phyloP scores from a whole-genome alignment of 306 rosid genomes.

The Lotus japonicus region DNA sequence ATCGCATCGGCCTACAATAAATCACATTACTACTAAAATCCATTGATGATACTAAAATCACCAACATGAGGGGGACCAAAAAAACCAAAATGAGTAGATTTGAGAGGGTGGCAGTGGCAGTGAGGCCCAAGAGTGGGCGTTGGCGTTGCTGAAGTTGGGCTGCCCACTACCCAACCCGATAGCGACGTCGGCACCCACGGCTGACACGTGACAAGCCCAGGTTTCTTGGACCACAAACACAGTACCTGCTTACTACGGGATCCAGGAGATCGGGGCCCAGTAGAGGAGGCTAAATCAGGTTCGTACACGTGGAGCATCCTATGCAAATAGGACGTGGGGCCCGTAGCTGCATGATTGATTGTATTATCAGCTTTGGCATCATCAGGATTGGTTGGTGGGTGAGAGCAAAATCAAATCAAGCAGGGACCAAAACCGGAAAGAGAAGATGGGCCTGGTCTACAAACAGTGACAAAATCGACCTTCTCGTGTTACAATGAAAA shows the following conservation, averaged over 20 bases:
- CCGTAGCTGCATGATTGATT: background rate
- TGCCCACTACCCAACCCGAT: slow-evolving; percentile 27
- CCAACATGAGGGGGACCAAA: background rate
- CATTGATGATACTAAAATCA: too few species aligned
- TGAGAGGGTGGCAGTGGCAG: background rate
- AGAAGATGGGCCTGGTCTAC: too few species aligned
- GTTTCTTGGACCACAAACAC: slow-evolving; percentile 39
- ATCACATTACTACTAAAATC: too few species aligned
- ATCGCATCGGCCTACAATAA: too few species aligned
- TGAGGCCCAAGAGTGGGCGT: slow-evolving; percentile 13
- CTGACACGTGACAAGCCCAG: slow-evolving; percentile 20
- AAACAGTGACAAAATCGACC: too few species aligned
- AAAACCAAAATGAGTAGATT: slow-evolving; percentile 12
- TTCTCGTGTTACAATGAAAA: too few species aligned
- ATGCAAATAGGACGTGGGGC: background rate
- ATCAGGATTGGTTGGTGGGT: too few species aligned
- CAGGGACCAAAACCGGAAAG: too few species aligned
- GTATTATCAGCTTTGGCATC: too few species aligned
- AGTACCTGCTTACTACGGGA: background rate
- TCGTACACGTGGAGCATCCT: slow-evolving; percentile 9
- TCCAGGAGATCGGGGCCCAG: slow-evolving; percentile 2
- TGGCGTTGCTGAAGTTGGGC: slow-evolving; percentile 22
- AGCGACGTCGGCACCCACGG: slow-evolving; percentile 29
- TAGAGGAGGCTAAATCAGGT: background rate
- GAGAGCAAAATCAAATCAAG: too few species aligned